phyloP scores from a whole-genome alignment of 495 filamentous ascomycete genomes.

The Xylaria nigripes region DNA sequence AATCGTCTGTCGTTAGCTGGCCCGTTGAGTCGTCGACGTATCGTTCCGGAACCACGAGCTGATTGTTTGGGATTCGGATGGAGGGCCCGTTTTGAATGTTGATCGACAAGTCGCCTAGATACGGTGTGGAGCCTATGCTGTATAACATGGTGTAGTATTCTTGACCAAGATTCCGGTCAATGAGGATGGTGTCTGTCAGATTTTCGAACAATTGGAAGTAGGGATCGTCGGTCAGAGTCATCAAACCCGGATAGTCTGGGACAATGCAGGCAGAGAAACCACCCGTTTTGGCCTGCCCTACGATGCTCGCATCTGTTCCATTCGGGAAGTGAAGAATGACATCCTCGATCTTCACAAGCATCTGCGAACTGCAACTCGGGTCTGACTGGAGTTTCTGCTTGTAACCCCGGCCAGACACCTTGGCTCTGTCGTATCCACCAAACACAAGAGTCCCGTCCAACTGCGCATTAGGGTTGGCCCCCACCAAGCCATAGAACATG shows the following conservation, averaged over 20 bases:
- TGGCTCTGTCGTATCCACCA: constrained; percentile 33
- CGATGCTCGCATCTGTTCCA: constrained; percentile 25
- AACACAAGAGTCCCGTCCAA: constrained; percentile 30
- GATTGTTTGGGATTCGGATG: constrained; percentile 13
- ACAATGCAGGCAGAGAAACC: constrained; percentile 21
- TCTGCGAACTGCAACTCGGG: constrained; percentile 15
- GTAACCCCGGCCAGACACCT: constrained; percentile 23
- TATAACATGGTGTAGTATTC: constrained; percentile 19
- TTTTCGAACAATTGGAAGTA: constrained; percentile 21
- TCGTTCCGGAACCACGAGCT: constrained; percentile 28
- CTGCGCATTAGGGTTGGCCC: constrained; percentile 13
- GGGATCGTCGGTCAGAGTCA: constrained; percentile 18
- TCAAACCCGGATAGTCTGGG: constrained; percentile 12
- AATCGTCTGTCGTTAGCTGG: constrained; percentile 13
- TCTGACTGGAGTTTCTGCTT: constrained; percentile 5
- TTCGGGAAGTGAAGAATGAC: constrained; percentile 29
- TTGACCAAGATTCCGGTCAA: constrained; percentile 15
- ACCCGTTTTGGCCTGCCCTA: not conserved
- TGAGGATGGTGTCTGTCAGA: constrained; percentile 10
- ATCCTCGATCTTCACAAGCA: constrained; percentile 24
- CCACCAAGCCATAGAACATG: constrained; percentile 28
- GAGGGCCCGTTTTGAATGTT: constrained; percentile 6
- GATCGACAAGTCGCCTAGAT: constrained; percentile 6
- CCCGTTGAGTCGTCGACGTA: constrained; percentile 14
- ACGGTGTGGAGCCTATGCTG: not conserved